Conservation (phyloP, 75 land plant genomes). For the Larix kaempferi region DNA sequence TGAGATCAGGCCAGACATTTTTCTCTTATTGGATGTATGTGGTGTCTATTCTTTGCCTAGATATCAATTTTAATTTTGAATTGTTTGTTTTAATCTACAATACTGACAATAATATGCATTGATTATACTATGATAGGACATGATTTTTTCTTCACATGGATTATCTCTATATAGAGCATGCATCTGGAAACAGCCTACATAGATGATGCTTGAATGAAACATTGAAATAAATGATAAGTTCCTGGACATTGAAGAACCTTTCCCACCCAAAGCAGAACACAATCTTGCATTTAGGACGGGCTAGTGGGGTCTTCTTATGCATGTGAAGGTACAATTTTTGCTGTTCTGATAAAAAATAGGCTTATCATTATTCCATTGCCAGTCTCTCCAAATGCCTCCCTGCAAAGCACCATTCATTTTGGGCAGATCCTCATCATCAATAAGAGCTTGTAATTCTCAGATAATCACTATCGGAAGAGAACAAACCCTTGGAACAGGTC, state of each 20-base stretch:
- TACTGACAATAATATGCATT: not conserved
- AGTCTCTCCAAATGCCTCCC: too few relatives aligned
- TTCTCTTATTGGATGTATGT: slow-evolving; percentile 75
- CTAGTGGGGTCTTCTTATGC: too few relatives aligned
- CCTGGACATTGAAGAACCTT: not conserved
- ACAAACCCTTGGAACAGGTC: too few relatives aligned
- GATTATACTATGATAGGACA: not conserved
- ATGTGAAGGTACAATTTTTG: too few relatives aligned
- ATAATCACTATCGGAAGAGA: too few relatives aligned
- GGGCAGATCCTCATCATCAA: too few relatives aligned
- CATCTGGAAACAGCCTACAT: not conserved
- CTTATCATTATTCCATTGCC: too few relatives aligned
- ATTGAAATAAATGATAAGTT: not conserved
- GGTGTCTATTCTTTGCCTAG: not conserved
- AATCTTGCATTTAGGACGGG: too few relatives aligned
- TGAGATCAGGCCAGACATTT: slow-evolving; percentile 66
- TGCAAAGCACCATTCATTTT: too few relatives aligned
- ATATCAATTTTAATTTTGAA: not conserved
- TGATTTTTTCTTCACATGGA: not conserved
- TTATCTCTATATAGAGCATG: not conserved
- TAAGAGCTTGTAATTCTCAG: too few relatives aligned
- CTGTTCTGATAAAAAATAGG: too few relatives aligned
- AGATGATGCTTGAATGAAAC: not conserved
- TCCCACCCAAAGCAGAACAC: too few relatives aligned
- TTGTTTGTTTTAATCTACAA: not conserved